phyloP scores from a whole-genome alignment of 305 asterid genomes.

The Fraxinus xanthoxyloides region DNA sequence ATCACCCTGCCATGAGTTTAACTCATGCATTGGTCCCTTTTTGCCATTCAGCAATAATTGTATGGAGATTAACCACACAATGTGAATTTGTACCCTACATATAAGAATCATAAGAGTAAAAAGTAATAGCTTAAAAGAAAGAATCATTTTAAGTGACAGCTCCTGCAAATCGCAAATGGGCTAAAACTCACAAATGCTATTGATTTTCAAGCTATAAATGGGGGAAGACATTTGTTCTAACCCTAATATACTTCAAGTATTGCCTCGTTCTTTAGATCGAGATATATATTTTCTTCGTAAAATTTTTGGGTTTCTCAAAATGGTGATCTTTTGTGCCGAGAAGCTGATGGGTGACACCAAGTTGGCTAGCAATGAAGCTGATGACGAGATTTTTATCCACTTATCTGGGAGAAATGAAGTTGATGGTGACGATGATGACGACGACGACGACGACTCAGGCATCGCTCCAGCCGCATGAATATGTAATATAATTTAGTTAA shows the following conservation, averaged over 20 bases:
- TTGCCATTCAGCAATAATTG: background rate
- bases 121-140: background rate
- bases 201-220: background rate
- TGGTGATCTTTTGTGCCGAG: background rate
- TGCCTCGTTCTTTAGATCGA: background rate
- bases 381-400: background rate
- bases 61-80: background rate
- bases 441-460: background rate
- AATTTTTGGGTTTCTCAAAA: background rate
- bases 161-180: background rate
- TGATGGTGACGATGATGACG: background rate
- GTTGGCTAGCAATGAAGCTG: background rate
- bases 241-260: background rate
- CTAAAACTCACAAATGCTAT: background rate
- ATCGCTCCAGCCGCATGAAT: background rate
- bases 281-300: background rate
- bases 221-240: background rate
- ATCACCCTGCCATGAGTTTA: background rate
- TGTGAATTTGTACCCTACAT: background rate
- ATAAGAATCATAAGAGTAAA: background rate
- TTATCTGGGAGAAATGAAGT: background rate
- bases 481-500: background rate
- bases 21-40: background rate
- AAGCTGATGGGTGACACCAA: background rate
- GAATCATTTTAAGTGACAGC: background rate